A percentile compares a stretch with the other conserved stretches of the same genome.
Conservation (phyloP, 345 rosid species). For the Garcia nutans region DNA sequence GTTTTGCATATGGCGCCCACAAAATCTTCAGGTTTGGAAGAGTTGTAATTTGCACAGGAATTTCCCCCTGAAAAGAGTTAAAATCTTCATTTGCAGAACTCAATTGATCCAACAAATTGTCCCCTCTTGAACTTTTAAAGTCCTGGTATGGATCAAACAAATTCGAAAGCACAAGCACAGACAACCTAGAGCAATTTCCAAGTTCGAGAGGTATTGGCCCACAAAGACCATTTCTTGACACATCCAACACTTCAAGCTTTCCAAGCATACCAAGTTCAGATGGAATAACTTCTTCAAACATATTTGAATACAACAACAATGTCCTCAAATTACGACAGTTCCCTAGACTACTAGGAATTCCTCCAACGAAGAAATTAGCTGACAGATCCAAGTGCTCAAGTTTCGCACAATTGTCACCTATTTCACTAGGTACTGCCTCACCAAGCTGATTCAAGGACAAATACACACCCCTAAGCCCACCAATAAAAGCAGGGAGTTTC, state of each 20-base stretch:
- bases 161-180: constrained; percentile 76
- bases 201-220: constrained; percentile 72
- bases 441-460: constrained; percentile 56
- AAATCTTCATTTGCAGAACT: constrained; percentile 56
- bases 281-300: constrained; percentile 77
- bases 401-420: constrained; percentile 60
- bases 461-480: constrained; percentile 59
- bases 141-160: constrained; percentile 46
- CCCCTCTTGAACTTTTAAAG: constrained; percentile 38
- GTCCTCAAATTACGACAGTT: constrained; percentile 56
- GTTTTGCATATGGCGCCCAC: constrained; percentile 83
- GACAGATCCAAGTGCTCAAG: constrained; percentile 90
- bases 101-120: constrained; percentile 32
- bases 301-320: constrained; percentile 63
- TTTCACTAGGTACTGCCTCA: constrained; percentile 58
- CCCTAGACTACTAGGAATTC: constrained; percentile 70
- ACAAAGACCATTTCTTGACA: constrained; percentile 78
- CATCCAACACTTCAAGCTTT: constrained; percentile 82
- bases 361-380: constrained; percentile 63
- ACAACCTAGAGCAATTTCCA: constrained; percentile 63
- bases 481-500: constrained; percentile 63
- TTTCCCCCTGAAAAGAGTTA: constrained; percentile 72
- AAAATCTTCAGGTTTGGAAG: constrained; percentile 72
- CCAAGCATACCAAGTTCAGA: constrained; percentile 58
- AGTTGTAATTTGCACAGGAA: constrained; percentile 54